A percentile compares a stretch with the other conserved stretches of the same genome.
These are phyloP conservation scores for Lachancea quebecensis DNA, from an alignment of 805 yeast species.

Conservation along the genomic window DNA sequence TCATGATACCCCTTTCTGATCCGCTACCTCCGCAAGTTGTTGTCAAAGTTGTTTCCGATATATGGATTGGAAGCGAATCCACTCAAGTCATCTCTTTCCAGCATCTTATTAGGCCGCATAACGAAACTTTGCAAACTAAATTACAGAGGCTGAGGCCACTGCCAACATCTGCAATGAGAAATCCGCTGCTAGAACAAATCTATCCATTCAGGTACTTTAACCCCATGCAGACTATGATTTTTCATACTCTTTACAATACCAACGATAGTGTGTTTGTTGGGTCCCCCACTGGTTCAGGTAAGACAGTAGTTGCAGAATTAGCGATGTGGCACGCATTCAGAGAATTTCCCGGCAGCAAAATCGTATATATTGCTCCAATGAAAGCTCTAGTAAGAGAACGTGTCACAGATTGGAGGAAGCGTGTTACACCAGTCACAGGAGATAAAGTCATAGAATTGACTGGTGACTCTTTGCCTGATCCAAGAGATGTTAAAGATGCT, in stretches of 20 bases:
- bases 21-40: constrained; percentile 88
- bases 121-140: constrained; percentile 79
- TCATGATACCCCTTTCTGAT: constrained; percentile 84
- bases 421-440: constrained; percentile 85
- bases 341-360: constrained; percentile 73
- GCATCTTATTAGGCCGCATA: constrained; percentile 80
- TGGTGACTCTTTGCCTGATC: constrained; percentile 89
- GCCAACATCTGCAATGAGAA: constrained; percentile 73
- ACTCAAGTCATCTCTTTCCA: constrained; percentile 77
- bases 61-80: constrained; percentile 84
- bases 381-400: constrained; percentile 95
- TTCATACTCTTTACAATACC: constrained; percentile 78
- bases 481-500: constrained; percentile 71
- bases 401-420: constrained; percentile 78
- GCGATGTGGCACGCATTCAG: constrained; percentile 96
- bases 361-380: constrained; percentile 88
- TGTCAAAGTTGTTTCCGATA: constrained; percentile 71
- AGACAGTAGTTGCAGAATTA: constrained; percentile 92
- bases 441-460: constrained; percentile 83
- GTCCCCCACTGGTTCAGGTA: constrained; percentile 98
- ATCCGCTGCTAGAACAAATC: constrained; percentile 57
- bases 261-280: constrained; percentile 84
- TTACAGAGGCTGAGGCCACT: constrained; percentile 76
- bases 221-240: constrained; percentile 98
- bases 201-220: constrained; percentile 84